A percentile compares a stretch with the other conserved stretches of the same genome.
phyloP scores from a whole-genome alignment of 345 rosid species.

The Citrus glauca region DNA sequence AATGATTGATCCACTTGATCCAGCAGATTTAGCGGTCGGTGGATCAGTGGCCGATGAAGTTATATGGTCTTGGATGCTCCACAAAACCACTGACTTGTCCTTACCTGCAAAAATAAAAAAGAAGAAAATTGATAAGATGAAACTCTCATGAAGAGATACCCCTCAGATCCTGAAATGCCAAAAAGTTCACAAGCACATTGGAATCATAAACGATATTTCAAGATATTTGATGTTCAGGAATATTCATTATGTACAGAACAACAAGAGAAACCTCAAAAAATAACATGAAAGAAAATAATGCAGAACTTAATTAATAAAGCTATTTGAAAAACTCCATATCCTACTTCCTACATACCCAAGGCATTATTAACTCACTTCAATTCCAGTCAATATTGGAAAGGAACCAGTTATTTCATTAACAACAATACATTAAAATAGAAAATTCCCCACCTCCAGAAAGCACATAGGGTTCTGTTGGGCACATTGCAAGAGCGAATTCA shows the following conservation, averaged over 20 bases:
- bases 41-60: slow-evolving; percentile 63
- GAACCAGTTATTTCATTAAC: neutral
- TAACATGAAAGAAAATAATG: neutral
- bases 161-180: neutral
- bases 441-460: slow-evolving; percentile 88
- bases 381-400: neutral
- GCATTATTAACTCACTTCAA: neutral
- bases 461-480: slow-evolving; percentile 94
- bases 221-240: neutral
- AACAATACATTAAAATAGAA: neutral
- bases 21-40: slow-evolving; percentile 54
- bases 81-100: slow-evolving; percentile 87
- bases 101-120: slow-evolving; percentile 54
- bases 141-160: slow-evolving; percentile 7
- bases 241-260: neutral
- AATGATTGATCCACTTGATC: slow-evolving; percentile 70
- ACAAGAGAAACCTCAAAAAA: neutral
- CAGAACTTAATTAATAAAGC: neutral
- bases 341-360: neutral
- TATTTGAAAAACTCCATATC: neutral
- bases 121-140: slow-evolving; percentile 15
- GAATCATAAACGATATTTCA: neutral
- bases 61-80: slow-evolving; percentile 99
- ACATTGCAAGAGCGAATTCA: slow-evolving; percentile 99
- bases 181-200: neutral